Evolutionary conservation across 257 asterid species (phyloP).

Genomic region (Solanum pimpinellifolium): DNA sequence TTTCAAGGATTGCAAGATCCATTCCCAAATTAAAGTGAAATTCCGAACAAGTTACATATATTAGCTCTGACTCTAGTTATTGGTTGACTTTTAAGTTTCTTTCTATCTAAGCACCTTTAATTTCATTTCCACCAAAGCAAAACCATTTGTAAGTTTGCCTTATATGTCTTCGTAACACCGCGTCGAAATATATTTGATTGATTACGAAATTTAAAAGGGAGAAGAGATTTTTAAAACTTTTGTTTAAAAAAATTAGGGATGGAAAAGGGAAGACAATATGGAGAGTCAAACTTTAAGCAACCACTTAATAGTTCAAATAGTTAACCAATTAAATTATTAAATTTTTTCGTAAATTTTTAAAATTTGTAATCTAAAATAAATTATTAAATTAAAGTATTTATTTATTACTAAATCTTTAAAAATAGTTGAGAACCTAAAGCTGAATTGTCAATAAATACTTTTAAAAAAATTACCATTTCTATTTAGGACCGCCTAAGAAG

Average conservation of each 20-base stretch:
- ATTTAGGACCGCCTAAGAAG: not conserved
- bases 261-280: not conserved
- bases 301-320: too few relatives aligned
- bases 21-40: not conserved
- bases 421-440: not conserved
- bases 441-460: not conserved
- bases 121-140: not conserved
- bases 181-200: not conserved
- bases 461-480: not conserved
- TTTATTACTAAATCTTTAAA: too few relatives aligned
- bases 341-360: too few relatives aligned
- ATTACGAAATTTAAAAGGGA: not conserved
- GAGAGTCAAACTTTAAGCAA: not conserved
- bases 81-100: not conserved
- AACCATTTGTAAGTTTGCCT: not conserved
- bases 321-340: too few relatives aligned
- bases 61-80: not conserved
- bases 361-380: not conserved
- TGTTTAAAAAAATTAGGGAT: rapidly evolving
- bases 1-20: not conserved
- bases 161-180: not conserved
- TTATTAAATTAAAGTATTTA: too few relatives aligned
- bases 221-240: too few relatives aligned
- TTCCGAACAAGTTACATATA: not conserved
- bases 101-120: not conserved